phyloP scores from a whole-genome alignment of 257 asterid genomes.

The Dorcoceras hygrometricum region DNA sequence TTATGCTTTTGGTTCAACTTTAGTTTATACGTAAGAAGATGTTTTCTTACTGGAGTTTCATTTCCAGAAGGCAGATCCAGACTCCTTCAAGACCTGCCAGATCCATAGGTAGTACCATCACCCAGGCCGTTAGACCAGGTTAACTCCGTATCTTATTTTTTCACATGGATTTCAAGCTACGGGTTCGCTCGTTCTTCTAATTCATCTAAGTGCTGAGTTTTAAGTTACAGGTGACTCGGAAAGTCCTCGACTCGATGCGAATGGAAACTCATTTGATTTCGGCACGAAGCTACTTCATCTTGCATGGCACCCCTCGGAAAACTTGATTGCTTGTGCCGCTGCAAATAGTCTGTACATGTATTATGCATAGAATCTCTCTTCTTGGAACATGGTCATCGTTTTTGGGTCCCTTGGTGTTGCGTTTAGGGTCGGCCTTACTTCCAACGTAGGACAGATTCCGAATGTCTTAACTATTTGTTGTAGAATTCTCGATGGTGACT shows the following conservation, averaged over 20 bases:
- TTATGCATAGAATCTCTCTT: constrained; percentile 43
- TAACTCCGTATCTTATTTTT: neutral
- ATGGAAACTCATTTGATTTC: constrained; percentile 74
- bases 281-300: constrained; percentile 75
- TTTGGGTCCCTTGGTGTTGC: constrained; percentile 31
- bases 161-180: neutral
- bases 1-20: constrained; percentile 7
- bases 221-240: constrained; percentile 57
- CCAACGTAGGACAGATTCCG: too few species aligned
- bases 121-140: constrained; percentile 74
- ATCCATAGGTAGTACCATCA: constrained; percentile 66
- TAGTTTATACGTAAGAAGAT: neutral
- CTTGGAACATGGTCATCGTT: constrained; percentile 26
- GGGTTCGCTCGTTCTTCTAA: neutral
- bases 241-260: constrained; percentile 58
- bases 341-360: constrained; percentile 88
- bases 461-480: too few species aligned
- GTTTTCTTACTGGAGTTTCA: too few species aligned
- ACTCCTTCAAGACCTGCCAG: constrained; percentile 68
- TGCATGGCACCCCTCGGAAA: constrained; percentile 87
- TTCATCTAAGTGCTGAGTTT: constrained; percentile 6
- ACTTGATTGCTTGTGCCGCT: constrained; percentile 85
- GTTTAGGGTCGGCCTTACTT: too few species aligned
- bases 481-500: too few species aligned
- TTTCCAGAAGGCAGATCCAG: constrained; percentile 68